phyloP scores from a whole-genome alignment of 345 rosid species.

The Laguncularia racemosa region DNA sequence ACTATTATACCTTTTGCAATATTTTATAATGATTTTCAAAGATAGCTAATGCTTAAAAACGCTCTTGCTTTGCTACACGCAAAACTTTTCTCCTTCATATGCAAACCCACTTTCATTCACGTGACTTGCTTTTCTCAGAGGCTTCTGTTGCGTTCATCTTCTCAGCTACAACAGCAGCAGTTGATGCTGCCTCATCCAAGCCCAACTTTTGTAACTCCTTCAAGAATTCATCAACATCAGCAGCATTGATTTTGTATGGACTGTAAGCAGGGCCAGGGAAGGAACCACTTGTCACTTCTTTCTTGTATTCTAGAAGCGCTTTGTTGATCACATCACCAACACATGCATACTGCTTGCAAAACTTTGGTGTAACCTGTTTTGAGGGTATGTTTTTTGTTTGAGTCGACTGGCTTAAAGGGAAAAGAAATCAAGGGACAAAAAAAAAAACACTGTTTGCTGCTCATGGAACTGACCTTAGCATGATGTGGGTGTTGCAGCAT shows the following conservation, averaged over 20 bases:
- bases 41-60: no score
- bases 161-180: conserved; percentile 55
- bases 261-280: conserved; percentile 75
- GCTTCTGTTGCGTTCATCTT: conserved; percentile 15
- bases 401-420: no score
- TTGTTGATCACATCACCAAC: conserved; percentile 78
- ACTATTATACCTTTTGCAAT: no score
- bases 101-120: no score
- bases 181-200: conserved; percentile 62
- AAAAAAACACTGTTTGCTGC: neutral
- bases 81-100: no score
- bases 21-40: no score
- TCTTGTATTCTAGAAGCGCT: conserved; percentile 63
- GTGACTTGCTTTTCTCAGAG: neutral
- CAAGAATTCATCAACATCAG: conserved; percentile 52
- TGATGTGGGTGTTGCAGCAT: conserved; percentile 97
- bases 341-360: conserved; percentile 67
- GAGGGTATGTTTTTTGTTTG: no score
- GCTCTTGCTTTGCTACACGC: no score
- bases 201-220: conserved; percentile 66
- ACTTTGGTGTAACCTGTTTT: conserved; percentile 83
- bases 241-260: conserved; percentile 57
- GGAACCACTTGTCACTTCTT: conserved; percentile 57
- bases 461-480: conserved; percentile 55
- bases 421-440: neutral